Evolutionary conservation across 805 yeast species (phyloP).

Genomic region (Candida multigemmis): DNA sequence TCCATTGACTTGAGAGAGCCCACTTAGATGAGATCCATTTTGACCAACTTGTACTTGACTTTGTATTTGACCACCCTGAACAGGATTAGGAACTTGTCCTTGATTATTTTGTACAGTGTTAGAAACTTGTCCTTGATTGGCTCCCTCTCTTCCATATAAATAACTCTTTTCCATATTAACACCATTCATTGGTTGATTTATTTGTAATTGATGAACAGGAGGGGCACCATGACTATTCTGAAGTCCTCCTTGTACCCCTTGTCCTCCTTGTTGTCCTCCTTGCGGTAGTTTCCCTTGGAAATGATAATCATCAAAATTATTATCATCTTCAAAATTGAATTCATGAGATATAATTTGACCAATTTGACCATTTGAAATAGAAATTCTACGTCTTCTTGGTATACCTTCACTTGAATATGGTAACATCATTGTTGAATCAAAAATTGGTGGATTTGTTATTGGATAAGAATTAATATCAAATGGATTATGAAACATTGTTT

Average conservation of each 20-base stretch:
- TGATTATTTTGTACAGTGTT: too few relatives aligned
- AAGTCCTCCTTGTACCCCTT: not conserved
- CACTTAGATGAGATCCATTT: too few relatives aligned
- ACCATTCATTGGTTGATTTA: too few relatives aligned
- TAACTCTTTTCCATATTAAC: too few relatives aligned
- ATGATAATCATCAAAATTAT: conserved; percentile 2
- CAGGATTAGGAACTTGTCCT: too few relatives aligned
- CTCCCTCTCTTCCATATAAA: too few relatives aligned
- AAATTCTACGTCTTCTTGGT: conserved; percentile 46
- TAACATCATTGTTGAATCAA: conserved; percentile 32
- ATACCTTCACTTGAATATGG: conserved; percentile 23
- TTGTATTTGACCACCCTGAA: too few relatives aligned
- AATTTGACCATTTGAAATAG: conserved; percentile 80
- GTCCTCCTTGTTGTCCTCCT: not conserved
- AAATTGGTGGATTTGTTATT: conserved; percentile 38
- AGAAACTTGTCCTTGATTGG: too few relatives aligned
- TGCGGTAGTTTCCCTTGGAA: conserved; percentile 1
- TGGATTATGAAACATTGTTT: conserved; percentile 19
- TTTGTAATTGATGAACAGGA: too few relatives aligned
- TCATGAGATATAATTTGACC: conserved; percentile 56
- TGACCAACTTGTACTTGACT: too few relatives aligned
- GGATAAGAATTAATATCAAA: conserved; percentile 32
- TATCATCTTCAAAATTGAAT: conserved; percentile 22
- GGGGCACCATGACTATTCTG: not conserved
- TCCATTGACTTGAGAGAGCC: too few relatives aligned